A percentile compares a stretch with the other conserved stretches of the same genome.
phyloP scores from a whole-genome alignment of 306 rosid species.

The Gynostemma pentaphyllum region DNA sequence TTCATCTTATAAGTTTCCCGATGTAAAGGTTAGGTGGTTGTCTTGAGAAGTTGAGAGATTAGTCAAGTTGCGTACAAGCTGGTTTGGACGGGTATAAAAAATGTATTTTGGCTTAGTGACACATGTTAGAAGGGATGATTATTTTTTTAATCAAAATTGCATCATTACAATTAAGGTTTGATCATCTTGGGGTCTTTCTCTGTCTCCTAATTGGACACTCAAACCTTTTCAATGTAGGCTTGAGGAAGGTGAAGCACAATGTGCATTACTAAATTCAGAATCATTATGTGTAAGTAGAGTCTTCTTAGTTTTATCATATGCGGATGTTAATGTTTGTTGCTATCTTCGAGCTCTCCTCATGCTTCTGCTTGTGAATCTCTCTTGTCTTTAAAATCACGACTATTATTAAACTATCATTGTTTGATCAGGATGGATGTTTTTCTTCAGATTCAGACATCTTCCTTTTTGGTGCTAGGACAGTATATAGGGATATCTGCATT shows the following conservation, averaged over 20 bases:
- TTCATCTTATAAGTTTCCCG: no score
- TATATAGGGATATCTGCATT: slow-evolving; percentile 72
- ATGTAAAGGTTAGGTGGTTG: no score
- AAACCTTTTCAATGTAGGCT: slow-evolving; percentile 30
- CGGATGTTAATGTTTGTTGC: not conserved
- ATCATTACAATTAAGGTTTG: not conserved
- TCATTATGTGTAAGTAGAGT: slow-evolving; percentile 46
- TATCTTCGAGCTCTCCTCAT: not conserved
- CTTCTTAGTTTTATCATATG: not conserved
- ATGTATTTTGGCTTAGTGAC: not conserved
- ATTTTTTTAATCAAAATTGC: not conserved
- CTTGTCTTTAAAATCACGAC: not conserved
- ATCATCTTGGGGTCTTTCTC: not conserved
- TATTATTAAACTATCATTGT: slow-evolving; percentile 8
- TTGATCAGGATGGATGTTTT: slow-evolving; percentile 65
- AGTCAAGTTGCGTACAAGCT: no score
- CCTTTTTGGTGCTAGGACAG: slow-evolving; percentile 79
- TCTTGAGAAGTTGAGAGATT: no score
- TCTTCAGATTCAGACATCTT: slow-evolving; percentile 72
- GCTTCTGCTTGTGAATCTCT: not conserved
- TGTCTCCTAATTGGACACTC: not conserved
- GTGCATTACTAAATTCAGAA: slow-evolving; percentile 66
- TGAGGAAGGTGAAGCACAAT: slow-evolving; percentile 88
- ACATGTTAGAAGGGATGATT: not conserved
- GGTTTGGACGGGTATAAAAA: no score